Evolutionary conservation across 345 rosid genomes (phyloP), one percentile per base, ranked within the genome.

Genomic region (Gossypium sturtianum): DNA sequence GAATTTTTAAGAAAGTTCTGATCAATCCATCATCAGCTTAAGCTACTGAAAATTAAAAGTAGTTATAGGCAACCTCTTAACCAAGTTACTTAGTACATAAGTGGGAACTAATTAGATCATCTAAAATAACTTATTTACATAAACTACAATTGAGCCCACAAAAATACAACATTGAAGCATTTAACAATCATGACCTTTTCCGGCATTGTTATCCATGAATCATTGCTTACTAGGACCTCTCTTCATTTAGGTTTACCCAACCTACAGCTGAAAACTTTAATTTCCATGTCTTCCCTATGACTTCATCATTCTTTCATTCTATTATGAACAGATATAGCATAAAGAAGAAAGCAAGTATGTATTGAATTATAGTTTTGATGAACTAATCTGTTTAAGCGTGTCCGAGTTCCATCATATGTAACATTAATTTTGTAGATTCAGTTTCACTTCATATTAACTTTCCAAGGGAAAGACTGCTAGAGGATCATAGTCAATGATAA

Each of bases 1-100:
- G 72, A 61, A 71, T 70, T 76, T 77, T 15, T 52, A 17, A 6
- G 1, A 51, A 16, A 69, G 73, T 69, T 17, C 27, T 7, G 23
- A 52, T 70, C 53, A 51, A 70, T 51, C 12, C 73, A 51, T 52
- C 73, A 70, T 29, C 47, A 47, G 16, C 47, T 16, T 73, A 23
- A 47, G 10, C 41, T 20, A 16, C 51, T 20, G 20, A 72, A 19
- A 59, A 38, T 34, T 19, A 49, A 70, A 70, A 27, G 23, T 52
- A 25, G 2, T 29, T 23, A 16, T 49, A 45, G 6, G n/a, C 38
- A 12, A 47, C 19, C 71, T 68, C 72, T 25, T n/a, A 68, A 23
- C 13, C 17, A 22, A 23, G 43, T 9, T 25, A 64, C 49, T 38
- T 41, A 17, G 22, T 16, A 29, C 9, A 52, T 29, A 52, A 51